Evolutionary conservation across 2,329 filamentous ascomycete species (phyloP).

Genomic region (Rhinocladiella mackenziei): DNA sequence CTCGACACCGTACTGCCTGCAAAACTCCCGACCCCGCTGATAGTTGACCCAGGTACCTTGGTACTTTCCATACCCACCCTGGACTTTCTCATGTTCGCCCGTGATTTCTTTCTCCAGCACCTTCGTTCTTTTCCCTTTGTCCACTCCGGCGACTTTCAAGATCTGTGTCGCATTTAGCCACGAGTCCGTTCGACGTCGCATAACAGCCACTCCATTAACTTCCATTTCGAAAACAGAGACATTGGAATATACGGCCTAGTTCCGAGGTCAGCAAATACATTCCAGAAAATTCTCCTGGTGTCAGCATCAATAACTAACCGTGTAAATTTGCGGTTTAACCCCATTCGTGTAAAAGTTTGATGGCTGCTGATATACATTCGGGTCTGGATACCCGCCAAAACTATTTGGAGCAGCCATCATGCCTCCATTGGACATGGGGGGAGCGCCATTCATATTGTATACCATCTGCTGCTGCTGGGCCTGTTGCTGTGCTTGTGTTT

Average conservation of each 20-base stretch:
- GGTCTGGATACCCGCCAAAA: constrained; percentile 41
- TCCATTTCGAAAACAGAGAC: constrained; percentile 99
- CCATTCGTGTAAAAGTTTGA: constrained; percentile 24
- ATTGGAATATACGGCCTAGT: constrained; percentile 81
- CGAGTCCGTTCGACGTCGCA: constrained; percentile 90
- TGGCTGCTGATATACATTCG: constrained; percentile 39
- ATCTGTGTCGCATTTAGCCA: constrained; percentile 99
- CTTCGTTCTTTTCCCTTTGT: constrained; percentile 96
- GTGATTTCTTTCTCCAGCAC: constrained; percentile 97
- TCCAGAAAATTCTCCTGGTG: not conserved
- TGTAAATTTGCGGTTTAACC: constrained; percentile 45
- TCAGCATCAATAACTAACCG: constrained; percentile 32
- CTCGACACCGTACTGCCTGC: constrained; percentile 63
- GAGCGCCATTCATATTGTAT: constrained; percentile 25
- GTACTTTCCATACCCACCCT: constrained; percentile 97
- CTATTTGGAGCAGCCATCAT: constrained; percentile 34
- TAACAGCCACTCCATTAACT: constrained; percentile 85
- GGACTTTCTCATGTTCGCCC: constrained; percentile 96
- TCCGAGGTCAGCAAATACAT: constrained; percentile 7
- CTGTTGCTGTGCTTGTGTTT: constrained; percentile 31
- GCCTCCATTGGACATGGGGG: constrained; percentile 27
- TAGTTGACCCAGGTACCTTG: constrained; percentile 99
- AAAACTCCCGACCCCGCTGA: constrained; percentile 86
- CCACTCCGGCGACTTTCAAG: constrained; percentile 91
- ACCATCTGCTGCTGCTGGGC: constrained; percentile 36